These are phyloP conservation scores for Tephrocybe sp. DNA, from an alignment of 768 basidiomycete species.

Conservation along the genomic window DNA sequence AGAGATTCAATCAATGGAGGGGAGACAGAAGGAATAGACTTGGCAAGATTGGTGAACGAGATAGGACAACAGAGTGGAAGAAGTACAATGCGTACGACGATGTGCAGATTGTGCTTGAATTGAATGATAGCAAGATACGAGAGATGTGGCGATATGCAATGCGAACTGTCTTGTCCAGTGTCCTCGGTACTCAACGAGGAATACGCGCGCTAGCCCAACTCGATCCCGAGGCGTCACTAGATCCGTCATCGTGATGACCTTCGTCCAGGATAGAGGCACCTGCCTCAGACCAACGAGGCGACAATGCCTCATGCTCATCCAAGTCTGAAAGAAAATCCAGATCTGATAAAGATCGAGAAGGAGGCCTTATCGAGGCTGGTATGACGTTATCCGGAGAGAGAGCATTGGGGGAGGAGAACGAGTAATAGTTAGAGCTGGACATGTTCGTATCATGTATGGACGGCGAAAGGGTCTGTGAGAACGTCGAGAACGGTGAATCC, in stretches of 20 bases:
- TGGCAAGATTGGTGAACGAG: no score
- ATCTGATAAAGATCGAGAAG: conserved; percentile 19
- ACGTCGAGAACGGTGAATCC: conserved; percentile 37
- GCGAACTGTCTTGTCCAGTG: no score
- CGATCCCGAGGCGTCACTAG: conserved; percentile 16
- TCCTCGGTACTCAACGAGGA: no score
- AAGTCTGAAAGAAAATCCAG: conserved; percentile 23
- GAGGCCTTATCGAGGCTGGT: conserved; percentile 11
- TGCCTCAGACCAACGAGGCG: conserved; percentile 15
- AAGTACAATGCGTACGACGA: no score
- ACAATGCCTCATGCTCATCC: conserved; percentile 13
- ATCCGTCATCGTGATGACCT: conserved; percentile 8
- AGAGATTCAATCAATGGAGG: no score
- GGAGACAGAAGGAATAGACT: no score
- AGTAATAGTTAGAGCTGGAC: conserved; percentile 16
- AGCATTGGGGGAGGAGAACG: conserved; percentile 19
- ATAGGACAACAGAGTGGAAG: no score
- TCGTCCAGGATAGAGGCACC: conserved; percentile 6
- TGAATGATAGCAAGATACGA: neutral
- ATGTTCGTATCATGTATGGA: conserved; percentile 8
- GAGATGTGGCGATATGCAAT: conserved; percentile 1
- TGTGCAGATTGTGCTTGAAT: no score
- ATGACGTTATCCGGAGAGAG: neutral
- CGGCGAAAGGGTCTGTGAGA: conserved; percentile 19
- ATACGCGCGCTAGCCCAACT: conserved; percentile 23